A percentile compares a stretch with the other conserved stretches of the same genome.
Conservation (phyloP, 140 eudicot species). For the Anethum foeniculum region DNA sequence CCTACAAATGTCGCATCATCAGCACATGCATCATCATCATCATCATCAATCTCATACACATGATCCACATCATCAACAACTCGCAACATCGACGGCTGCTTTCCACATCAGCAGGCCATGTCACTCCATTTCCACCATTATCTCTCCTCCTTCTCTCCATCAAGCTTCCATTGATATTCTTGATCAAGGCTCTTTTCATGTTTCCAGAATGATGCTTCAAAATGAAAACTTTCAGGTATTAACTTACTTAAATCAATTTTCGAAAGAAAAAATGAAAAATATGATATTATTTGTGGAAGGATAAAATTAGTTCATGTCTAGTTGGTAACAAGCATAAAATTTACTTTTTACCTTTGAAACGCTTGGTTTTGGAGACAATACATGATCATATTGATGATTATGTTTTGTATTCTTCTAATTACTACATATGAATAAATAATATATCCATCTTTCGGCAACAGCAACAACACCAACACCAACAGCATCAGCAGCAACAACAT, state of each 20-base stretch:
- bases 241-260: neutral
- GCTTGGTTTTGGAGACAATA: slow-evolving; percentile 38
- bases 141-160: slow-evolving; percentile 56
- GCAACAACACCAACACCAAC: slow-evolving; percentile 31
- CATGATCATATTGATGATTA: slow-evolving; percentile 59
- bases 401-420: slow-evolving; percentile 31
- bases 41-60: slow-evolving; percentile 10
- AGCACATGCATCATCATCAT: slow-evolving; percentile 29
- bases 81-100: slow-evolving; percentile 33
- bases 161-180: slow-evolving; percentile 51
- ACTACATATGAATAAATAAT: slow-evolving; percentile 6
- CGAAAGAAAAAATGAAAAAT: too few relatives aligned
- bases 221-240: slow-evolving; percentile 58
- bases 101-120: slow-evolving; percentile 73
- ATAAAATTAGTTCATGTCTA: neutral
- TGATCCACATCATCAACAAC: slow-evolving; percentile 36
- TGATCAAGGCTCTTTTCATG: slow-evolving; percentile 70
- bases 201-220: slow-evolving; percentile 61
- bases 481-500: slow-evolving; percentile 51
- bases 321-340: slow-evolving; percentile 33
- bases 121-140: slow-evolving; percentile 52
- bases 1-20: slow-evolving; percentile 36
- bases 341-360: slow-evolving; percentile 22
- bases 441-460: slow-evolving; percentile 15
- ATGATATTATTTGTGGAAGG: neutral